Evolutionary conservation across 2,329 filamentous ascomycete species (phyloP), one percentile per base, ranked within the genome.

Genomic region (Fusarium oxysporum): DNA sequence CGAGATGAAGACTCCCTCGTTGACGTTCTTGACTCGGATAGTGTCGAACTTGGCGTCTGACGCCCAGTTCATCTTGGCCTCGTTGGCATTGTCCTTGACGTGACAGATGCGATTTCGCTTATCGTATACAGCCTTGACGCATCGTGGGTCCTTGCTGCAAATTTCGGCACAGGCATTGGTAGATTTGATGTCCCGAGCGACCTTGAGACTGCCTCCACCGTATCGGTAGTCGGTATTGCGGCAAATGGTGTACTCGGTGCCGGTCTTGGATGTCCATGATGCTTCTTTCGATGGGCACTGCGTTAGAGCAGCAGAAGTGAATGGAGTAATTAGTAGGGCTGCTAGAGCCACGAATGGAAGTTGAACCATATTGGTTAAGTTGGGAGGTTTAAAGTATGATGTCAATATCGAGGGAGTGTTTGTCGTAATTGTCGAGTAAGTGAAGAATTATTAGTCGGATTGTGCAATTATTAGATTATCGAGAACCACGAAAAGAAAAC

Each of bases 41-140:
- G 53, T 45, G 9, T 73, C 71, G 19, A 73, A 73, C 10, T 59
- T 51, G 3, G 41, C 38, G 30, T 73, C 70, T 2, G 28, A 13
- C 1, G 45, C 71, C 71, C 71, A 73, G 43, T 68, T 41, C 66
- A 73, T 73, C 12, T 58, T 11, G 17, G 35, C 48, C 8, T 55
- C 40, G 28, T 64, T 69, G 6, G 48, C 59, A 1, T 73, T 57
- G 51, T 73, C 70, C 50, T 73, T 73, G 53, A 73, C 58, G 8
- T 73, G 70, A 28, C 71, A 73, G 40, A 73, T 14, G 4, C 66
- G 55, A 3, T 43, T 37, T 43, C 38, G 50, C 66, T 73, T 73
- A 44, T 73, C 71, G 66, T 73, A 73, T 4, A 73, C 71, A 7
- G 71, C 71, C 40, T 73, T 73, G 40, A 69, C 65, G 14, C 66